phyloP scores from a whole-genome alignment of 2,329 filamentous ascomycete species.

The Trichoderma simmonsii region DNA sequence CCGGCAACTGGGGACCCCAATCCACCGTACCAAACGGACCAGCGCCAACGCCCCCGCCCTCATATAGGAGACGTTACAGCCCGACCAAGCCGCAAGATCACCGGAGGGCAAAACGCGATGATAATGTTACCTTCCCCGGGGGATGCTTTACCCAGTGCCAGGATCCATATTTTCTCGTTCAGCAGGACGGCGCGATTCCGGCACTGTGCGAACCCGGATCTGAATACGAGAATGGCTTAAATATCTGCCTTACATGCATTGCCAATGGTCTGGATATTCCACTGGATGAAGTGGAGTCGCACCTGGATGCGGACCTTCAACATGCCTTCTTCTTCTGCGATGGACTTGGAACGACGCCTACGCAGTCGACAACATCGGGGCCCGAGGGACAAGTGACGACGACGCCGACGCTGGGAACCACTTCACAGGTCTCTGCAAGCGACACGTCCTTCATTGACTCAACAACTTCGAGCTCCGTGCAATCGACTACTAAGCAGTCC shows the following conservation, averaged over 20 bases:
- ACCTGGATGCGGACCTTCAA: neutral
- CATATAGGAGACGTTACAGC: neutral
- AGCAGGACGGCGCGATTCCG: constrained; percentile 45
- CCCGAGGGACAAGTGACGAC: constrained; percentile 28
- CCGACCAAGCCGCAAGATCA: constrained; percentile 18
- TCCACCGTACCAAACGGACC: constrained; percentile 40
- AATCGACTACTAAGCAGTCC: neutral
- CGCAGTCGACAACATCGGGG: constrained; percentile 15
- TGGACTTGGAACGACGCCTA: constrained; percentile 23
- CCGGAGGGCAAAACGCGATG: constrained; percentile 39
- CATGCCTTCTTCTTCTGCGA: constrained; percentile 41
- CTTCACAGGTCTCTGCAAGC: constrained; percentile 27
- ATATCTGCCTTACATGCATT: constrained; percentile 45
- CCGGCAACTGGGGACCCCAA: constrained; percentile 56
- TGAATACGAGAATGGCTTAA: constrained; percentile 38
- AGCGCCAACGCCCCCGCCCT: constrained; percentile 20
- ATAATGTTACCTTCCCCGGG: constrained; percentile 37
- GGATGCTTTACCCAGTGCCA: constrained; percentile 55
- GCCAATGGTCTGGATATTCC: constrained; percentile 22
- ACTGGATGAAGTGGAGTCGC: neutral
- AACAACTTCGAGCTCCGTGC: neutral
- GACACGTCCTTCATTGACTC: constrained; percentile 2
- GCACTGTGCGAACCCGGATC: constrained; percentile 45
- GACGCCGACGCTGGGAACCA: constrained; percentile 25
- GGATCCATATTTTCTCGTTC: constrained; percentile 44